Evolutionary conservation across 2,329 filamentous ascomycete genomes (phyloP).

Genomic region (Diplodia corticola): DNA sequence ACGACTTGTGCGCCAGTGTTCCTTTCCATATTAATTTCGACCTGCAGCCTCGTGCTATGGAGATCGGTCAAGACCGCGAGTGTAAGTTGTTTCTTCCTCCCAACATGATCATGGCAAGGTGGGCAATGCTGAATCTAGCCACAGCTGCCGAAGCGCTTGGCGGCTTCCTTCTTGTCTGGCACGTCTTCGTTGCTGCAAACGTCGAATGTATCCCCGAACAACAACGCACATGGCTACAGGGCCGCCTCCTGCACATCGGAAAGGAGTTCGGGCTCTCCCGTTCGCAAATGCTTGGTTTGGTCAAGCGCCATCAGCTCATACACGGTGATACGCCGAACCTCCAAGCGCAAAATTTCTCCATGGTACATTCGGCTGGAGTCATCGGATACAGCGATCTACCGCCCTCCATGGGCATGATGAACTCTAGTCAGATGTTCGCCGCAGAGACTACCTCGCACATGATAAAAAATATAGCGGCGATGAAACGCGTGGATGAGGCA

Average conservation of each 20-base stretch:
- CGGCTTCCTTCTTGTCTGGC: conserved; percentile 44
- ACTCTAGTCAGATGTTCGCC: neutral
- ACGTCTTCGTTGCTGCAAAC: conserved; percentile 42
- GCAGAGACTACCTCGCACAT: neutral
- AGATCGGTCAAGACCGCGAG: conserved; percentile 36
- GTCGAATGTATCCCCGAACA: conserved; percentile 38
- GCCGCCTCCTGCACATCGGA: conserved; percentile 40
- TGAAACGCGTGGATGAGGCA: neutral
- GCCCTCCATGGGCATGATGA: neutral
- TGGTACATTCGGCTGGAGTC: neutral
- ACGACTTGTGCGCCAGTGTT: conserved; percentile 42
- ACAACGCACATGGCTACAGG: conserved; percentile 41
- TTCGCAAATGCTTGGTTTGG: conserved; percentile 26
- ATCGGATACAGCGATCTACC: neutral
- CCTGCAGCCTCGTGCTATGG: conserved; percentile 31
- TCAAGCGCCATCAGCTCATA: conserved; percentile 1
- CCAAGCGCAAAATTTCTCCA: neutral
- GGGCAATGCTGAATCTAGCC: conserved; percentile 19
- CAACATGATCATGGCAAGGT: neutral
- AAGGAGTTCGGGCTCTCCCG: conserved; percentile 36
- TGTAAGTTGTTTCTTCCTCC: conserved; percentile 29
- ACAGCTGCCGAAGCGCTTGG: conserved; percentile 42
- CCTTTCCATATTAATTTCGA: conserved; percentile 43
- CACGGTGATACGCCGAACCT: conserved; percentile 9
- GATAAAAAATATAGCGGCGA: neutral